Percentiles rank a stretch among this genome's conserved stretches.
Conservation (phyloP, 2,329 filamentous ascomycete species). For the Microcyclospora tardicrescens region DNA sequence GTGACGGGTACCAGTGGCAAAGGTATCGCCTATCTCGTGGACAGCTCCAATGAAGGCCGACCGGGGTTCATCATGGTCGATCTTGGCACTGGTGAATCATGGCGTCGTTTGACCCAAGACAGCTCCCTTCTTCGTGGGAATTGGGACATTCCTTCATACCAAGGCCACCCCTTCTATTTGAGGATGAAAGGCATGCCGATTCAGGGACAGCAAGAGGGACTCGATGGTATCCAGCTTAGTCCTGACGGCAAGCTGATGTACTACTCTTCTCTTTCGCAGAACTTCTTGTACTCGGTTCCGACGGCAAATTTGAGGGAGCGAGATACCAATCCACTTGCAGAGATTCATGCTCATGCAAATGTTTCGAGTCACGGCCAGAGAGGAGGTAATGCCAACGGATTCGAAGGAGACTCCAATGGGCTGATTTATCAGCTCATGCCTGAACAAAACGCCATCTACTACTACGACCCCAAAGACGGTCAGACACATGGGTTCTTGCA, state of each 20-base stretch:
- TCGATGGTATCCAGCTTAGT: conserved; percentile 27
- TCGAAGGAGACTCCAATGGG: conserved; percentile 31
- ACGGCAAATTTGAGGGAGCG: conserved; percentile 21
- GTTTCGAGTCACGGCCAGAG: conserved; percentile 34
- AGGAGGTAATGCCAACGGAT: conserved; percentile 35
- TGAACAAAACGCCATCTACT: conserved; percentile 33
- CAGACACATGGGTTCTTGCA: conserved; percentile 27
- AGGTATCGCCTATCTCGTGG: conserved; percentile 34
- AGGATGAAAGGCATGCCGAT: conserved; percentile 14
- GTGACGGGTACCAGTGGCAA: conserved; percentile 24
- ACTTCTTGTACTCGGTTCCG: conserved; percentile 24
- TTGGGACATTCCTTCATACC: conserved; percentile 21
- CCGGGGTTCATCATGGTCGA: conserved; percentile 36
- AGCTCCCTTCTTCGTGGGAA: conserved; percentile 18
- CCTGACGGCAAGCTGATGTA: conserved; percentile 28
- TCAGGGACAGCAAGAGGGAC: conserved; percentile 18
- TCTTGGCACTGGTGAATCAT: conserved; percentile 29
- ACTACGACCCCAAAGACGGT: conserved; percentile 28
- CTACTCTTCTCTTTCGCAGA: conserved; percentile 29
- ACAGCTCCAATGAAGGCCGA: conserved; percentile 34
- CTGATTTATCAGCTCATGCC: conserved; percentile 37
- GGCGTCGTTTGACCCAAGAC: conserved; percentile 27
- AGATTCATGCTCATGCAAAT: conserved; percentile 32
- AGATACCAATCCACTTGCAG: conserved; percentile 21
- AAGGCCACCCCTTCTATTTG: conserved; percentile 21